These are phyloP conservation scores for Bauhinia variegata DNA, from an alignment of 306 rosid genomes.

Conservation along the genomic window DNA sequence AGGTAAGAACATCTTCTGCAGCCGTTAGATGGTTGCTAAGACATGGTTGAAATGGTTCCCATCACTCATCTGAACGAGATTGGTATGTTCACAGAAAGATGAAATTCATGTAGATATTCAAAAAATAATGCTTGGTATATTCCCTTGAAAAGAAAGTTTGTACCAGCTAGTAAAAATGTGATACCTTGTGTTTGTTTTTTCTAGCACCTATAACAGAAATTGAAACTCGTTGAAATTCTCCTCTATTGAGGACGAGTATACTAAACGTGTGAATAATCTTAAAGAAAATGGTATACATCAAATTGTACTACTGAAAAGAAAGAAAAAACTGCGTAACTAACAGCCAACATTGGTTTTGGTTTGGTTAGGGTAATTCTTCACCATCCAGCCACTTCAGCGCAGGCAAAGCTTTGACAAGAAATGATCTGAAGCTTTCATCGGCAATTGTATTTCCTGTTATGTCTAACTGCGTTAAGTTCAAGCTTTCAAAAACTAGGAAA, in stretches of 20 bases:
- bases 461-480: constrained; percentile 67
- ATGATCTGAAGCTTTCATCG: constrained; percentile 58
- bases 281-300: background rate
- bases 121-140: no score
- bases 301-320: background rate
- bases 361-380: constrained; percentile 17
- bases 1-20: no score
- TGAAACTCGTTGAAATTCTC: no score
- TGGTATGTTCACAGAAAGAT: no score
- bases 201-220: background rate
- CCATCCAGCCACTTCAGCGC: constrained; percentile 23
- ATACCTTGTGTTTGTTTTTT: no score
- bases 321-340: constrained; percentile 19
- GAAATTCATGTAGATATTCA: no score
- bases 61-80: no score
- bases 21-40: no score
- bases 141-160: no score
- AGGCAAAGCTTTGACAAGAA: constrained; percentile 64
- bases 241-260: constrained; percentile 12
- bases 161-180: no score
- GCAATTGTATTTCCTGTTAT: constrained; percentile 61
- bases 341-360: no score
- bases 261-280: background rate
- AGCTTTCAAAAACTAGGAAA: constrained; percentile 61
- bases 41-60: no score